A percentile compares a stretch with the other conserved stretches of the same genome.
Conservation (phyloP, 345 rosid species). For the Bruguiera gymnorhiza region DNA sequence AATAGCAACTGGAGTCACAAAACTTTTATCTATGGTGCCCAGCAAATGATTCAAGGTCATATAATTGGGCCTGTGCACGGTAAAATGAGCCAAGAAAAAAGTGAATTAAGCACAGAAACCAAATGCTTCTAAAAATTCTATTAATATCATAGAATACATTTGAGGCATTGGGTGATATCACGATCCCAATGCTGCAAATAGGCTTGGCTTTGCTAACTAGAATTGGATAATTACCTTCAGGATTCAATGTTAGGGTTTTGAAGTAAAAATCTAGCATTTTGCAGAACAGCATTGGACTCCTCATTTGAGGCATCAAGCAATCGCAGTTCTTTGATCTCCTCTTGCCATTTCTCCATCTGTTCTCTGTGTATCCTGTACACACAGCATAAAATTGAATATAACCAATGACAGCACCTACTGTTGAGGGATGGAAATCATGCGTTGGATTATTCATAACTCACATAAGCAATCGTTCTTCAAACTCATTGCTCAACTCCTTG, state of each 20-base stretch:
- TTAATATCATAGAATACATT: too few species aligned
- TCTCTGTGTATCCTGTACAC: slow-evolving; percentile 69
- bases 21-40: too few species aligned
- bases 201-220: neutral
- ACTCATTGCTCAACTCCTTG: slow-evolving; percentile 68
- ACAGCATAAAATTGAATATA: neutral
- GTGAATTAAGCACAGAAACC: too few species aligned
- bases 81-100: too few species aligned
- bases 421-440: neutral
- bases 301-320: slow-evolving; percentile 74
- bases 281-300: slow-evolving; percentile 56
- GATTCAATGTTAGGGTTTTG: slow-evolving; percentile 53
- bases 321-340: slow-evolving; percentile 69
- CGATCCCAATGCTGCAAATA: neutral
- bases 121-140: too few species aligned
- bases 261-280: slow-evolving; percentile 57
- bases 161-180: too few species aligned
- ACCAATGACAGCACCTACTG: neutral
- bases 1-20: too few species aligned
- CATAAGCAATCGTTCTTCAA: slow-evolving; percentile 70
- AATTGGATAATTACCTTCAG: slow-evolving; percentile 39
- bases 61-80: too few species aligned
- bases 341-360: slow-evolving; percentile 82
- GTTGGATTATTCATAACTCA: slow-evolving; percentile 28
- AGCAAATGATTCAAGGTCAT: too few species aligned